Percentiles rank a stretch among this genome's conserved stretches.
These are phyloP conservation scores for Orbilia quercus DNA, from an alignment of 2,329 filamentous ascomycete species.

Conservation along the genomic window DNA sequence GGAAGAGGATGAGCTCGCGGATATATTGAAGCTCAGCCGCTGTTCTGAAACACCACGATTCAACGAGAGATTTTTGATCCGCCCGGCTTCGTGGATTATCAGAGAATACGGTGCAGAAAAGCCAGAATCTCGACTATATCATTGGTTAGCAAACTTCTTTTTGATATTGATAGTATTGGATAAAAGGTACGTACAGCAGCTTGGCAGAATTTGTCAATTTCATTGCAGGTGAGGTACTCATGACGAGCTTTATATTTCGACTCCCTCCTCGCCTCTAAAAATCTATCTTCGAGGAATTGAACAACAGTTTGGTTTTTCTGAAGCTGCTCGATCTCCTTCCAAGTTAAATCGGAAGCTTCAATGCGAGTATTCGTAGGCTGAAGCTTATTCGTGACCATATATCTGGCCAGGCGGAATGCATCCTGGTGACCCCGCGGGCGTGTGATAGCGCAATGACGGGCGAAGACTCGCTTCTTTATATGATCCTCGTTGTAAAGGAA, in stretches of 20 bases:
- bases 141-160: not conserved
- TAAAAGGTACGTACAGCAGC: conserved; percentile 34
- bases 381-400: conserved; percentile 51
- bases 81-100: conserved; percentile 50
- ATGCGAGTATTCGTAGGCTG: conserved; percentile 33
- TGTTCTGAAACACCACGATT: conserved; percentile 55
- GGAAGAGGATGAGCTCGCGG: conserved; percentile 49
- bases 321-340: conserved; percentile 52
- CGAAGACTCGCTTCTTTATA: conserved; percentile 52
- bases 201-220: conserved; percentile 53
- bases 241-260: conserved; percentile 44
- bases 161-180: not conserved
- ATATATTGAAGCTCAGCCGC: conserved; percentile 53
- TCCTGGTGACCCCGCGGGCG: conserved; percentile 42
- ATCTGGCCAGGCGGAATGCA: conserved; percentile 47
- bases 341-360: conserved; percentile 25
- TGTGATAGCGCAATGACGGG: conserved; percentile 39
- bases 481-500: conserved; percentile 43
- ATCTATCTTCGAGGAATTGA: conserved; percentile 49
- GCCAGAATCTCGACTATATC: conserved; percentile 43
- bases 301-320: conserved; percentile 43
- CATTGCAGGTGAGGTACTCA: conserved; percentile 38
- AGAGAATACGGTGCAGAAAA: conserved; percentile 48
- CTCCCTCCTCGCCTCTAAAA: conserved; percentile 42
- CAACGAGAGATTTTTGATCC: conserved; percentile 54